Evolutionary conservation across 371 early-diverging fungal species (phyloP).

Genomic region (Mucor saturninus): DNA sequence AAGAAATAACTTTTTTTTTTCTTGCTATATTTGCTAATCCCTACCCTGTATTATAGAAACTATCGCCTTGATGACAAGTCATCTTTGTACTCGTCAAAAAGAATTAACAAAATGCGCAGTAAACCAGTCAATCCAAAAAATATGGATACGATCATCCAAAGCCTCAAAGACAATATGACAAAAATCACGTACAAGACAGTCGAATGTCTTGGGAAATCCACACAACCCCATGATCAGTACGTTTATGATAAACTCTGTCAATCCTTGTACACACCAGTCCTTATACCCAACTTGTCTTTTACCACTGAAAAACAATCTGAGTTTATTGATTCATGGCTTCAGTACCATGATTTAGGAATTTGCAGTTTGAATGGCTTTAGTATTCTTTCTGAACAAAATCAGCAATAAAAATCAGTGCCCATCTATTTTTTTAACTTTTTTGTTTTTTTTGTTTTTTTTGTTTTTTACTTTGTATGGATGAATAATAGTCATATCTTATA

Average conservation of each 20-base stretch:
- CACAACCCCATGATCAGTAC: constrained; percentile 3
- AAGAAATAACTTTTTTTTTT: no score
- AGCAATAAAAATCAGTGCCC: no score
- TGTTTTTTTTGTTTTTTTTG: no score
- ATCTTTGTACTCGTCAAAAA: neutral
- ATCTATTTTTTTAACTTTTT: no score
- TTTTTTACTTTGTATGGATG: no score
- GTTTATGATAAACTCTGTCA: constrained; percentile 15
- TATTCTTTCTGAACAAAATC: neutral
- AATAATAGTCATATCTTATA: no score
- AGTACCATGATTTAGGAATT: neutral
- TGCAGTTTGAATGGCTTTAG: neutral
- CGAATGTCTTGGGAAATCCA: constrained; percentile 5
- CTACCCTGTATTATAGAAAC: no score
- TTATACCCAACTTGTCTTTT: neutral
- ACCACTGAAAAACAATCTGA: neutral
- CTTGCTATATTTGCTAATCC: no score
- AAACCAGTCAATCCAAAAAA: neutral
- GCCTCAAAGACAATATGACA: constrained; percentile 20
- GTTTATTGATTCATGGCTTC: neutral
- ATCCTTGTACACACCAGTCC: neutral
- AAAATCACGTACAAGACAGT: constrained; percentile 10
- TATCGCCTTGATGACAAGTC: no score
- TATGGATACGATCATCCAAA: neutral
- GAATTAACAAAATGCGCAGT: neutral